Percentiles rank a stretch among this genome's conserved stretches.
Evolutionary conservation across 2,329 filamentous ascomycete genomes (phyloP).

Genomic region (Aspergillus persii): DNA sequence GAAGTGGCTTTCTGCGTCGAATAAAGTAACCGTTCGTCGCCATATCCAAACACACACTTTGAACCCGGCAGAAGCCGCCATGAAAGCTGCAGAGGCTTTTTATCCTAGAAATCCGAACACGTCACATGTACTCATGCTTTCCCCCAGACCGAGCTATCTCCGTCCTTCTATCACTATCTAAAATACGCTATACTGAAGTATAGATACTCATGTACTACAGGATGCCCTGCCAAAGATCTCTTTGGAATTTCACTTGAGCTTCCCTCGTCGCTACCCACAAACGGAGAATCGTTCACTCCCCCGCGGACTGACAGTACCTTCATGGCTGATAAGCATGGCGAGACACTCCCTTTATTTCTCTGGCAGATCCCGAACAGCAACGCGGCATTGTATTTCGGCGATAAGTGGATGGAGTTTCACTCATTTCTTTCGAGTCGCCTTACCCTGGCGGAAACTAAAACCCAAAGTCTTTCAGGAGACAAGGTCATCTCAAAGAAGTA

Average conservation of each 20-base stretch:
- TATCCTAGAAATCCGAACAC: conserved; percentile 66
- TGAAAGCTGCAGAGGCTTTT: conserved; percentile 80
- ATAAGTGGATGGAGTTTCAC: conserved; percentile 85
- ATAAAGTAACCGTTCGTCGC: conserved; percentile 66
- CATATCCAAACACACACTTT: conserved; percentile 63
- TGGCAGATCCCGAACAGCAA: conserved; percentile 85
- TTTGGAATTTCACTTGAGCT: conserved; percentile 79
- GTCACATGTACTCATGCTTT: conserved; percentile 80
- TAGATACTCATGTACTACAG: conserved; percentile 60
- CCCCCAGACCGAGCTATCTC: conserved; percentile 77
- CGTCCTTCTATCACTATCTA: conserved; percentile 81
- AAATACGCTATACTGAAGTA: conserved; percentile 77
- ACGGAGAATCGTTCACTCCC: conserved; percentile 53
- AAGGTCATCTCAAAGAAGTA: conserved; percentile 66
- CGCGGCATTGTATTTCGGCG: conserved; percentile 76
- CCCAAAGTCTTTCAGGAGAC: conserved; percentile 17
- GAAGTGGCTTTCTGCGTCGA: conserved; percentile 62
- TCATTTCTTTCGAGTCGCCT: conserved; percentile 69
- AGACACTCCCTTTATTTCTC: conserved; percentile 61
- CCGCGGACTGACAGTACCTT: conserved; percentile 33
- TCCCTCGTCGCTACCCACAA: conserved; percentile 59
- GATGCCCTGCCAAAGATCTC: conserved; percentile 52
- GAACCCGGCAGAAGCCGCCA: conserved; percentile 67
- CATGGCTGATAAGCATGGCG: conserved; percentile 19
- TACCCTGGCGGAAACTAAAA: conserved; percentile 24